Conservation (phyloP, 805 yeast genomes). For the Candida verbasci region DNA sequence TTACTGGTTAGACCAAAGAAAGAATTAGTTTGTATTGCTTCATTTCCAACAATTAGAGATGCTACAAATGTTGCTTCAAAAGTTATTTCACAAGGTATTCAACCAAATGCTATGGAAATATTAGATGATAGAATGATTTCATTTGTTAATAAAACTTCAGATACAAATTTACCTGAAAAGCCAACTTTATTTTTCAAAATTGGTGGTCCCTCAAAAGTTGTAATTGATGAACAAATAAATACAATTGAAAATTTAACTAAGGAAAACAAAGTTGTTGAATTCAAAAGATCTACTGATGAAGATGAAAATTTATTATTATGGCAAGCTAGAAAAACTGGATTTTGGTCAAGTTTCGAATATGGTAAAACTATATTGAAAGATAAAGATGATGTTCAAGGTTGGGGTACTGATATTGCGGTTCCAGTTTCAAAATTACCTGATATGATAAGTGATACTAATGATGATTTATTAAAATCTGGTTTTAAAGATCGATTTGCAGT, state of each 20-base stretch:
- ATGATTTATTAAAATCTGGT: conserved; percentile 55
- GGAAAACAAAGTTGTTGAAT: conserved; percentile 46
- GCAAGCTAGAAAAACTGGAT: conserved; percentile 68
- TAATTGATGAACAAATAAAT: conserved; percentile 28
- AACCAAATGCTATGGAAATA: conserved; percentile 74
- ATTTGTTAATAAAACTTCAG: conserved; percentile 58
- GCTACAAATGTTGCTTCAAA: conserved; percentile 69
- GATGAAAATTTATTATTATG: conserved; percentile 65
- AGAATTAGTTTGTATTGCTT: conserved; percentile 69
- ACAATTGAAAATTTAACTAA: conserved; percentile 51
- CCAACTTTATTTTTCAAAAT: conserved; percentile 76
- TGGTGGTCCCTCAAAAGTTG: conserved; percentile 52
- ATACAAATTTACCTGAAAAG: conserved; percentile 51
- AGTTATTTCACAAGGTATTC: conserved; percentile 52
- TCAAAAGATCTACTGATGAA: conserved; percentile 55
- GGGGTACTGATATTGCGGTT: conserved; percentile 92
- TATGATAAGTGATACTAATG: conserved; percentile 57
- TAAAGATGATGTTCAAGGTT: conserved; percentile 58
- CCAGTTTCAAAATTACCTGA: conserved; percentile 68
- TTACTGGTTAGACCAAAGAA: conserved; percentile 56
- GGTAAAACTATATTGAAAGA: conserved; percentile 46
- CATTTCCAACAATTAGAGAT: conserved; percentile 58
- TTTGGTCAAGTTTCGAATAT: conserved; percentile 51
- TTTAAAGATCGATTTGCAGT: conserved; percentile 49
- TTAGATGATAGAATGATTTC: conserved; percentile 70